Evolutionary conservation across 2,329 filamentous ascomycete genomes (phyloP).

Genomic region (Chrysoporthe austroafricana): DNA sequence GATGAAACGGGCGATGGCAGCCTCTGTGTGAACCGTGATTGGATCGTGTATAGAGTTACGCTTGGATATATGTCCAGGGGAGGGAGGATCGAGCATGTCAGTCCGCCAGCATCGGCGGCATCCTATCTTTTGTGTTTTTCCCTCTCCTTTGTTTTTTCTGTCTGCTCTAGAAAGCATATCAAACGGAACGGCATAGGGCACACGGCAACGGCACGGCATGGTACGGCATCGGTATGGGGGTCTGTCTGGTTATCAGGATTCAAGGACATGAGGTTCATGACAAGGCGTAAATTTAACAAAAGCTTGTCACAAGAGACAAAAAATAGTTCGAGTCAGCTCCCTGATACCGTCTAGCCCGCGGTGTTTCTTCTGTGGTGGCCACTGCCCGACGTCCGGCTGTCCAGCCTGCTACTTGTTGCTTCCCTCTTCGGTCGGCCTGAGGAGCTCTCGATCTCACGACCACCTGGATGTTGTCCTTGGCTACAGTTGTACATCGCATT

Average conservation of each 20-base stretch:
- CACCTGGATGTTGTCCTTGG: background rate
- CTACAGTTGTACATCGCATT: background rate
- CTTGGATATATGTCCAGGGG: background rate
- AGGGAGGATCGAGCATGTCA: background rate
- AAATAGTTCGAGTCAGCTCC: too few relatives aligned
- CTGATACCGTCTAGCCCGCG: too few relatives aligned
- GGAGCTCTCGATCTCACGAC: too few relatives aligned
- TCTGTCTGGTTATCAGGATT: background rate
- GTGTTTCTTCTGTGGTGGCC: too few relatives aligned
- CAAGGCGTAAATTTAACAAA: background rate
- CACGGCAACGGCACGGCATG: background rate
- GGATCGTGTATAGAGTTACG: background rate
- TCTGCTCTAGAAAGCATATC: constrained; percentile 1
- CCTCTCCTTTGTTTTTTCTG: constrained; percentile 2
- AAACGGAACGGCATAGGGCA: background rate
- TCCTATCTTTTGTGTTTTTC: background rate
- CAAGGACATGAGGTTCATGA: background rate
- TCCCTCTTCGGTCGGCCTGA: too few relatives aligned
- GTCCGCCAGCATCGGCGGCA: background rate
- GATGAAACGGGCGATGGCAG: constrained; percentile 19
- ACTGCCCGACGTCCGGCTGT: too few relatives aligned
- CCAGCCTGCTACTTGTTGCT: too few relatives aligned
- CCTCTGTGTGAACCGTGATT: background rate
- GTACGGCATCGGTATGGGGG: background rate
- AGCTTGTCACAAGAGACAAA: too few relatives aligned